Evolutionary conservation across 192 early-diverging fungal genomes (phyloP).

Genomic region (Backusella sp.): DNA sequence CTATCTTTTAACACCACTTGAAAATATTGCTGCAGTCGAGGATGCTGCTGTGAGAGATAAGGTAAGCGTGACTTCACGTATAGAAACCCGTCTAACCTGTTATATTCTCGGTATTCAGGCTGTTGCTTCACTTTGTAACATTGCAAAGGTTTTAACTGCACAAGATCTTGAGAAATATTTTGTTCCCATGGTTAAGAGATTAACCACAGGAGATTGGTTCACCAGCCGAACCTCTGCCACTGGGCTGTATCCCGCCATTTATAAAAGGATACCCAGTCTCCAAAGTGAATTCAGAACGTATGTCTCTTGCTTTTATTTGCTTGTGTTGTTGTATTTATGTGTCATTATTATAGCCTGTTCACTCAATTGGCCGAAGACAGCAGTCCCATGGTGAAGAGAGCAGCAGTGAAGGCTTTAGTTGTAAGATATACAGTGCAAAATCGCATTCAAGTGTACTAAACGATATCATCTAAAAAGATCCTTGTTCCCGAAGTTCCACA

Average conservation of each 20-base stretch:
- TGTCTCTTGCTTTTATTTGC: conserved; percentile 23
- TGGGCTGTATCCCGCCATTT: conserved; percentile 86
- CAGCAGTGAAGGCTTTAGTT: conserved; percentile 78
- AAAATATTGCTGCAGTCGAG: conserved; percentile 94
- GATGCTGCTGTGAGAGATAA: conserved; percentile 96
- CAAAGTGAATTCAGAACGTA: conserved; percentile 86
- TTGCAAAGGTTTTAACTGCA: conserved; percentile 69
- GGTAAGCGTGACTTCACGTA: conserved; percentile 43
- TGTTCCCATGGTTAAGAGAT: conserved; percentile 87
- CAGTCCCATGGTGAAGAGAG: conserved; percentile 96
- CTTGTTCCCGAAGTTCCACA: conserved; percentile 53
- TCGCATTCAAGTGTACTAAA: conserved; percentile 3
- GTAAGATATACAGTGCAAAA: conserved; percentile 42
- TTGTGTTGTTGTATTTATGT: neutral
- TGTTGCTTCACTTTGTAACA: conserved; percentile 88
- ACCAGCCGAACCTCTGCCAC: conserved; percentile 91
- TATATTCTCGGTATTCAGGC: conserved; percentile 57
- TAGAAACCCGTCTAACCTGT: neutral
- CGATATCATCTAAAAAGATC: neutral
- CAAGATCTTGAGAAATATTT: conserved; percentile 84
- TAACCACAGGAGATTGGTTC: conserved; percentile 94
- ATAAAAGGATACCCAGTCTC: conserved; percentile 63
- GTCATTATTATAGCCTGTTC: conserved; percentile 54
- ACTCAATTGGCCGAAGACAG: conserved; percentile 86
- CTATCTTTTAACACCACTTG: conserved; percentile 83